Percentiles rank a stretch among this genome's conserved stretches.
Evolutionary conservation across 2,329 filamentous ascomycete genomes (phyloP).

Genomic region (Colletotrichum salicis): DNA sequence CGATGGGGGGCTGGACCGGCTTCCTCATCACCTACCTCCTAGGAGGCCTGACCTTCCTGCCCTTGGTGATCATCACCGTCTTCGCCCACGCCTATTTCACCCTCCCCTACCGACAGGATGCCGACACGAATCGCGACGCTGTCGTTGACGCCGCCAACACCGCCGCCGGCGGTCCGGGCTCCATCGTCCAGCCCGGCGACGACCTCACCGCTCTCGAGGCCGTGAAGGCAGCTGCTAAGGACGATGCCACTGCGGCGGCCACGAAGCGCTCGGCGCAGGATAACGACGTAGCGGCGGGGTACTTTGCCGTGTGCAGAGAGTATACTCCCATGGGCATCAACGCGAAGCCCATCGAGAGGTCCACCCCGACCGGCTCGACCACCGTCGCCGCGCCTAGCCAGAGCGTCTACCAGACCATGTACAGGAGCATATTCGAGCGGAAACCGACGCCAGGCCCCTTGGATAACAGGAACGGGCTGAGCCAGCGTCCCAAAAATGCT

Average conservation of each 20-base stretch:
- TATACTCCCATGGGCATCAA: conserved; percentile 93
- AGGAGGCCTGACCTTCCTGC: conserved; percentile 89
- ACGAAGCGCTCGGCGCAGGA: conserved; percentile 67
- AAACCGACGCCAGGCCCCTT: conserved; percentile 63
- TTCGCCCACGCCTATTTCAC: conserved; percentile 76
- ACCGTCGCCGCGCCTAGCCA: conserved; percentile 83
- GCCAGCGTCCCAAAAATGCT: conserved; percentile 70
- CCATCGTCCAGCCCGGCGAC: conserved; percentile 68
- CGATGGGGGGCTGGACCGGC: conserved; percentile 62
- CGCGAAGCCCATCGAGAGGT: conserved; percentile 88
- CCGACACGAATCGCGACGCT: conserved; percentile 43
- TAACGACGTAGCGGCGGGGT: conserved; percentile 85
- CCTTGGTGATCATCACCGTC: conserved; percentile 71
- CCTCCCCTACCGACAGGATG: conserved; percentile 65
- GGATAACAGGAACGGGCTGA: conserved; percentile 59
- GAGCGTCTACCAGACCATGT: conserved; percentile 98
- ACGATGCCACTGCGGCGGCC: conserved; percentile 57
- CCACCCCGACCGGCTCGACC: conserved; percentile 79
- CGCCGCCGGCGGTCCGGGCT: conserved; percentile 43
- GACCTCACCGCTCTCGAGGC: conserved; percentile 72
- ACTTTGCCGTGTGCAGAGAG: conserved; percentile 94
- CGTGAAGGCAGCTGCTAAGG: conserved; percentile 64
- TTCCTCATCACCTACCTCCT: conserved; percentile 83
- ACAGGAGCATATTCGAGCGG: conserved; percentile 92
- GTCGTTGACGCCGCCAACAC: conserved; percentile 45